These are phyloP conservation scores for Thuidium tamariscinum DNA, from an alignment of 225 moss, liverwort and hornwort species.

Conservation along the genomic window DNA sequence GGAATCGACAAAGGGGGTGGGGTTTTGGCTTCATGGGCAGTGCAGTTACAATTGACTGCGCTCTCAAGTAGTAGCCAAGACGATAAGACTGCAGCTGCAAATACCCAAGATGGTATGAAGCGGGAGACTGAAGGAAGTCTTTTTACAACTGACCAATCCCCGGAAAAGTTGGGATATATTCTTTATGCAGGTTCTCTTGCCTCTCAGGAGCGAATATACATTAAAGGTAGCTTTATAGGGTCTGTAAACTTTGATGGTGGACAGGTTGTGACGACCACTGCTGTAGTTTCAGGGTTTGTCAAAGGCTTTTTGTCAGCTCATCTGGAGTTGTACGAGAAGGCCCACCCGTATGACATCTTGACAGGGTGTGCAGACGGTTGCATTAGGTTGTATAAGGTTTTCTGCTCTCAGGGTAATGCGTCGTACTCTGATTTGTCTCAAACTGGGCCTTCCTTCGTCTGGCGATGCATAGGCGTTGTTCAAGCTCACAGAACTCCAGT, in stretches of 20 bases:
- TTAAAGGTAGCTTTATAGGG: conserved; percentile 20
- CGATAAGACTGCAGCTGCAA: not conserved
- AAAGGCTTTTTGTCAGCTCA: conserved; percentile 21
- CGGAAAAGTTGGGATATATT: conserved; percentile 19
- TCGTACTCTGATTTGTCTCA: not conserved
- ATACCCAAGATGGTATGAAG: not conserved
- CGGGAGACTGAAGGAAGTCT: not conserved
- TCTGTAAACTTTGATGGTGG: conserved; percentile 20
- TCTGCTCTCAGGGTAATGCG: conserved; percentile 5
- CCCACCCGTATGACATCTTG: conserved; percentile 52
- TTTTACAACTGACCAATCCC: not conserved
- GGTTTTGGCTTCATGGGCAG: conserved; percentile 56
- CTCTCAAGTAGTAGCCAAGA: not conserved
- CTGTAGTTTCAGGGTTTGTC: conserved; percentile 12
- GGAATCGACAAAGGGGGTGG: conserved; percentile 35
- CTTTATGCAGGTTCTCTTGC: conserved; percentile 31
- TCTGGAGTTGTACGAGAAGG: conserved; percentile 22
- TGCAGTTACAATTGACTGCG: conserved; percentile 33
- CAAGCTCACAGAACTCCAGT: conserved; percentile 49
- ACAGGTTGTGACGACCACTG: conserved; percentile 35
- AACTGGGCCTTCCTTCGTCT: conserved; percentile 19
- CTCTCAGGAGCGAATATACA: conserved; percentile 27
- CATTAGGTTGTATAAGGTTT: conserved; percentile 57
- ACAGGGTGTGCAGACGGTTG: conserved; percentile 79
- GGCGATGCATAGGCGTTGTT: conserved; percentile 63